These are phyloP conservation scores for Penicillium sp. DNA, from an alignment of 2,329 filamentous ascomycete genomes.

Conservation along the genomic window DNA sequence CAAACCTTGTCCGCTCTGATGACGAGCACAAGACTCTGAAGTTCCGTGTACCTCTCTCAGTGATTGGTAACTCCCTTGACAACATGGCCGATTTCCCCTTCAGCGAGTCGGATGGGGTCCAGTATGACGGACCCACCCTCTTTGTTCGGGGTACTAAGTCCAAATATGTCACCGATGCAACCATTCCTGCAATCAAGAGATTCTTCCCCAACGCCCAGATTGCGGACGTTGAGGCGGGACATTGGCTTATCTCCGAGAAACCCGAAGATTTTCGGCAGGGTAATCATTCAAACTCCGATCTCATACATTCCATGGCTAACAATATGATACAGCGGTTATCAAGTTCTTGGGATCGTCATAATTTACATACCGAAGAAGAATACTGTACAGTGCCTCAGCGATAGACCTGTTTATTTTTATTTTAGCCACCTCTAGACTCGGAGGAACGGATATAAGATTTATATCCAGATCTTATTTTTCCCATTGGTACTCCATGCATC, in stretches of 20 bases:
- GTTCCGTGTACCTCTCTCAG: conserved; percentile 78
- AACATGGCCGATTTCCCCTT: conserved; percentile 89
- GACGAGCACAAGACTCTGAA: conserved; percentile 57
- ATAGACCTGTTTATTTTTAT: not conserved
- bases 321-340: conserved; percentile 29
- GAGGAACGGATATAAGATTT: not conserved
- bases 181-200: conserved; percentile 40
- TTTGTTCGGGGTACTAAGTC: conserved; percentile 61
- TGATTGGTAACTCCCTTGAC: conserved; percentile 66
- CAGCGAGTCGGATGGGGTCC: conserved; percentile 65
- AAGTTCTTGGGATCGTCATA: conserved; percentile 31
- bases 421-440: not conserved
- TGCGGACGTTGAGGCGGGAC: conserved; percentile 43
- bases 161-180: conserved; percentile 42
- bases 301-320: conserved; percentile 10
- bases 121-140: conserved; percentile 76
- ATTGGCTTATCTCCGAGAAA: conserved; percentile 49
- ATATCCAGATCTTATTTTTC: not conserved
- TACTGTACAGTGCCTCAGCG: not conserved
- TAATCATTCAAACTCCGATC: conserved; percentile 12
- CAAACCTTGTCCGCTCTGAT: conserved; percentile 68
- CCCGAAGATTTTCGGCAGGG: conserved; percentile 45
- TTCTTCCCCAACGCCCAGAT: conserved; percentile 46
- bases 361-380: not conserved
- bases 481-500: not conserved